These are phyloP conservation scores for Coemansia guatemalensis DNA, from an alignment of 192 early-diverging fungal genomes.

Conservation along the genomic window DNA sequence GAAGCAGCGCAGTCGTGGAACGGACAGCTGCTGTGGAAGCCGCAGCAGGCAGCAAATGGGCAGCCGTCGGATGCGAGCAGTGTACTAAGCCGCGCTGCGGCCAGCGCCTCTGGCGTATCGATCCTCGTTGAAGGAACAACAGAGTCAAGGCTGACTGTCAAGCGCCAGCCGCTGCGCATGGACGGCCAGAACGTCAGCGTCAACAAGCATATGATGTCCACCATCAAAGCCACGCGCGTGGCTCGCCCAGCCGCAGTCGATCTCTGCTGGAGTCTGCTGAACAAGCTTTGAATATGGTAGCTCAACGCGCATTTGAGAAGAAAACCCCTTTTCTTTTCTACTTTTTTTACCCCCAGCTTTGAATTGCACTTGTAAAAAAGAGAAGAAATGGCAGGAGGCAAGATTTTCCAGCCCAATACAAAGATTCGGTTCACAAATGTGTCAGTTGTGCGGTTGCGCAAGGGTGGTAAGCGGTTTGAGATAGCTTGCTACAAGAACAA, in stretches of 20 bases:
- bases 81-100: slow-evolving; percentile 11
- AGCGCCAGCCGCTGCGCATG: slow-evolving; percentile 34
- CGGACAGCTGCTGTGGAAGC: slow-evolving; percentile 37
- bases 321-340: neutral
- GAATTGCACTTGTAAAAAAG: neutral
- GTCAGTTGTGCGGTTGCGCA: slow-evolving; percentile 90
- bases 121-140: slow-evolving; percentile 17
- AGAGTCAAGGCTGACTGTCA: neutral
- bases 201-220: slow-evolving; percentile 13
- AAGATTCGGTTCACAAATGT: slow-evolving; percentile 90
- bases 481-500: slow-evolving; percentile 99
- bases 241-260: slow-evolving; percentile 11
- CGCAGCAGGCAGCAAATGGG: neutral
- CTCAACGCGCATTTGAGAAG: neutral
- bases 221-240: slow-evolving; percentile 14
- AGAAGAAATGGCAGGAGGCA: slow-evolving; percentile 28
- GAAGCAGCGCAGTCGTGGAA: slow-evolving; percentile 27
- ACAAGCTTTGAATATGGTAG: neutral
- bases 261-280: slow-evolving; percentile 23
- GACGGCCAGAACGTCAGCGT: slow-evolving; percentile 15
- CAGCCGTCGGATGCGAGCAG: neutral
- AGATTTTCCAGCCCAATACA: slow-evolving; percentile 48
- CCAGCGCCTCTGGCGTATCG: neutral
- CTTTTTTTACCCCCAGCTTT: neutral
- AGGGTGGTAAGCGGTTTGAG: slow-evolving; percentile 98